Conservation (phyloP, 1,284 basidiomycete species). For the Leccinum pallidistipes region DNA sequence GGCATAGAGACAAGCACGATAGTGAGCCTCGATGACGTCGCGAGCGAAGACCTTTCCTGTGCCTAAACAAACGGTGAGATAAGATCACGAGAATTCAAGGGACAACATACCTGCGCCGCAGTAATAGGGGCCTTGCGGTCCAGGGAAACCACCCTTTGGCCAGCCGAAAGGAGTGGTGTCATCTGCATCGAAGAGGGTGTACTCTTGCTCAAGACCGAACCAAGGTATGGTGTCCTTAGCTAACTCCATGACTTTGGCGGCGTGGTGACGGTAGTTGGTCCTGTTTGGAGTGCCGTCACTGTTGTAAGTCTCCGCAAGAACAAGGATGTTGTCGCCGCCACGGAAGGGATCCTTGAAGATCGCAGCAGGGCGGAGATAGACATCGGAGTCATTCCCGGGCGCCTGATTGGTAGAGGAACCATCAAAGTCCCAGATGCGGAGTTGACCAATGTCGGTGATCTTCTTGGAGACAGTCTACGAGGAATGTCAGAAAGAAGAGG, state of each 20-base stretch:
- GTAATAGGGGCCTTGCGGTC: constrained; percentile 99
- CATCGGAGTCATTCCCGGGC: constrained; percentile 92
- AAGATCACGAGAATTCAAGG: constrained; percentile 10
- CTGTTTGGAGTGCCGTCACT: constrained; percentile 98
- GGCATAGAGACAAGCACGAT: constrained; percentile 95
- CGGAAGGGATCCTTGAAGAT: constrained; percentile 99
- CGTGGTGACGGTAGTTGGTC: constrained; percentile 92
- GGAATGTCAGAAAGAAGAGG: constrained; percentile 8
- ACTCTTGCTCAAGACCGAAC: constrained; percentile 99
- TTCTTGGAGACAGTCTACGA: constrained; percentile 77
- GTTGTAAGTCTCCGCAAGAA: constrained; percentile 98
- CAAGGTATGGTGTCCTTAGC: constrained; percentile 85
- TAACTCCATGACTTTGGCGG: constrained; percentile 91
- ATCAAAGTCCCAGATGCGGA: constrained; percentile 99
- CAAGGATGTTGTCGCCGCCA: constrained; percentile 96
- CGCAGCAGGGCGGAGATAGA: constrained; percentile 95
- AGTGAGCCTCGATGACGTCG: constrained; percentile 99
- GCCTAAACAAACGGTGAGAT: constrained; percentile 44
- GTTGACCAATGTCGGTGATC: constrained; percentile 82
- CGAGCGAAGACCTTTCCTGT: constrained; percentile 98
- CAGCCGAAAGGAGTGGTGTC: constrained; percentile 90
- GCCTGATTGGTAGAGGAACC: constrained; percentile 97
- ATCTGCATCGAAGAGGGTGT: constrained; percentile 96
- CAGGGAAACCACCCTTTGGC: constrained; percentile 99
- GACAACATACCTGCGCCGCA: constrained; percentile 88